Base-by-base conservation (phyloP, 23 red algal species). In the Agarophyton chilense region DNA sequence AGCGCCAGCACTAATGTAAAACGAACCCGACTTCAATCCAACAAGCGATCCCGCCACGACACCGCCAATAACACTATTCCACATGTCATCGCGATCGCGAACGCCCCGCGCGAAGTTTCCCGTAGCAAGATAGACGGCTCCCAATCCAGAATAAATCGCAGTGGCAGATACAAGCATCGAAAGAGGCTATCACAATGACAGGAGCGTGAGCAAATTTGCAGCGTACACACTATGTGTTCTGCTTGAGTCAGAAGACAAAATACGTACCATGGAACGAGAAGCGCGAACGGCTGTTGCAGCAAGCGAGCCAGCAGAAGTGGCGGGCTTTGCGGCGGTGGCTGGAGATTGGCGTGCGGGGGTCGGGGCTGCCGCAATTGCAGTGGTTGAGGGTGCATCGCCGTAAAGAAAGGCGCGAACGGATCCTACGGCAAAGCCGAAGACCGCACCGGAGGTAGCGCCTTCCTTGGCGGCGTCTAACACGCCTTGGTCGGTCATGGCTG, bases 31-130 rank as follows among this genome's bases (percentile, higher is more conserved):
- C 22, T 54, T 72, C 50, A 90, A 39, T 46, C 86, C 86, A 47
- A 68, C 73, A 12, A 90, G 56, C 19, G 73, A 80, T 38, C 86
- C 86, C 9, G 74, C 45, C 16, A 58, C 31, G n/a, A 32, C 72
- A 0, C 61, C 86, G 10, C 25, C 86, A 54, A 90, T 90, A 2
- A 81, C 86, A 41, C 75, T 43, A 40, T 90, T 90, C 86, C 86
- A 90, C 55, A 81, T 70, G 51, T 90, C 86, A 44, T 90, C 55
- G 39, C 68, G 68, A 65, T 71, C 73, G 19, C 86, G 52, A 29
- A 52, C 44, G 47, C 28, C 35, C 11, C 55, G 49, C 36, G 55
- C 40, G 18, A 90, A 34, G 17, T 22, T 72, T 13, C 35, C 57
- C 5, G 57, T 66, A 0, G 45, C 86, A 24, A 71, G 22, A 43